These are phyloP conservation scores for Vavraia culicis DNA, from an alignment of 371 early-diverging fungal genomes.

Conservation along the genomic window DNA sequence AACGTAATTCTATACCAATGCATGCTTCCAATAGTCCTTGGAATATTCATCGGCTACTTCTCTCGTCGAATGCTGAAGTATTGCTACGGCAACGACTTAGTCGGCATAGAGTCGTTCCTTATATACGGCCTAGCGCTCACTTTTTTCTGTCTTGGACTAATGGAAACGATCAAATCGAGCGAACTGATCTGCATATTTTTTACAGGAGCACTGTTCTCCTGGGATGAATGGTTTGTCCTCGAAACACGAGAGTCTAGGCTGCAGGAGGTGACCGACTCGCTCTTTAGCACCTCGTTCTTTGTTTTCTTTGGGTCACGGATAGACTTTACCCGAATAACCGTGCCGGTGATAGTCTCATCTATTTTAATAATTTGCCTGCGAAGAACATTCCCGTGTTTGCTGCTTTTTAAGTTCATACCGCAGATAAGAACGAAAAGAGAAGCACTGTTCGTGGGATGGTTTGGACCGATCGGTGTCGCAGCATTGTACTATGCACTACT, in stretches of 20 bases:
- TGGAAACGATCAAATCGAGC: slow-evolving; percentile 54
- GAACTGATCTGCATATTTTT: slow-evolving; percentile 69
- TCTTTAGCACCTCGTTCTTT: slow-evolving; percentile 66
- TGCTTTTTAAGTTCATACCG: slow-evolving; percentile 46
- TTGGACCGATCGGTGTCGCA: slow-evolving; percentile 75
- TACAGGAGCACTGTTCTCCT: slow-evolving; percentile 61
- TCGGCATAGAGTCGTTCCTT: slow-evolving; percentile 67
- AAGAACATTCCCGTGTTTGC: slow-evolving; percentile 55
- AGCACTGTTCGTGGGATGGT: slow-evolving; percentile 74
- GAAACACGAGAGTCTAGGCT: slow-evolving; percentile 62
- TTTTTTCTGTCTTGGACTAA: slow-evolving; percentile 54
- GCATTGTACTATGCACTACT: slow-evolving; percentile 49
- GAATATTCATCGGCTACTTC: slow-evolving; percentile 53
- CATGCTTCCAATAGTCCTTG: slow-evolving; percentile 54
- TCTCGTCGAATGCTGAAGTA: slow-evolving; percentile 49
- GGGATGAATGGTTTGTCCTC: slow-evolving; percentile 57
- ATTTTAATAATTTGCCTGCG: slow-evolving; percentile 56
- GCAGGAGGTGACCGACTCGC: slow-evolving; percentile 64
- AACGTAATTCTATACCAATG: slow-evolving; percentile 37
- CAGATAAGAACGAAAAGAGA: slow-evolving; percentile 53
- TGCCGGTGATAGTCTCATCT: slow-evolving; percentile 48
- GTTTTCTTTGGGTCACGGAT: slow-evolving; percentile 65
- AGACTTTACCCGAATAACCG: slow-evolving; percentile 49
- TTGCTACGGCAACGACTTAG: slow-evolving; percentile 51
- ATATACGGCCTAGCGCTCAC: slow-evolving; percentile 60